Evolutionary conservation across 169 alveolate species (phyloP), one percentile per base, ranked within the genome.

Genomic region (Plasmodium coatneyi): DNA sequence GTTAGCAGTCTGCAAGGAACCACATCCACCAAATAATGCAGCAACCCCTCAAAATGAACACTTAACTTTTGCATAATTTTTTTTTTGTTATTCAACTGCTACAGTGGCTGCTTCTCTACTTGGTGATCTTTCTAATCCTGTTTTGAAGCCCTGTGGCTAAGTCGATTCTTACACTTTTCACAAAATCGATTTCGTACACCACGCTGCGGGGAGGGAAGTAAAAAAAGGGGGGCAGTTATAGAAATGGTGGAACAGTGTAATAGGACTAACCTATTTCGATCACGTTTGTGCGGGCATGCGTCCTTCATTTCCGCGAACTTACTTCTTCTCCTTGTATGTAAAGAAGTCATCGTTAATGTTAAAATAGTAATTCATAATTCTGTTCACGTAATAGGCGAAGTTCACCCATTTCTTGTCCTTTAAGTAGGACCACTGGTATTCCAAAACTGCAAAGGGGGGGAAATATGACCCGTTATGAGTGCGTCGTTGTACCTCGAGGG

Each of bases 381-480:
- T 78, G 76, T 89, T 89, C 49, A 89, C 82, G 25, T 89, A 16
- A 28, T 79, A 79, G 52, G 90, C 6, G 71, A 89, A 89, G 82
- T 79, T 60, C 32, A 89, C 79, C 94, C 94, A 89, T 70, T 89
- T 89, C 46, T 89, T 89, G 10, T 89, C 94, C 34, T 89, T 79
- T 41, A 89, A 78, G 81, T 89, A 89, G 16, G 94, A 89, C 94
- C 94, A 89, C 94, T 89, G 94, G 28, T 89, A 89, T 79, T 89
- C 94, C 34, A 25, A 28, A 79, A 79, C 94, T 89, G 70, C 70
- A 79, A 60, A 79, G 71, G 54, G 46, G 46, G 54, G 39, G 14
- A 41, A 71, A 83, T 19, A 28, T 36, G 32, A 28, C 9, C 7
- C n/a, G 39, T 3, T 36, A 12, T 41, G 71, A 36, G 12, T 30